Percentiles rank a stretch among this genome's conserved stretches.
These are phyloP conservation scores for Pythium rishiriense DNA, from an alignment of 352 stramenopile species.

Conservation along the genomic window DNA sequence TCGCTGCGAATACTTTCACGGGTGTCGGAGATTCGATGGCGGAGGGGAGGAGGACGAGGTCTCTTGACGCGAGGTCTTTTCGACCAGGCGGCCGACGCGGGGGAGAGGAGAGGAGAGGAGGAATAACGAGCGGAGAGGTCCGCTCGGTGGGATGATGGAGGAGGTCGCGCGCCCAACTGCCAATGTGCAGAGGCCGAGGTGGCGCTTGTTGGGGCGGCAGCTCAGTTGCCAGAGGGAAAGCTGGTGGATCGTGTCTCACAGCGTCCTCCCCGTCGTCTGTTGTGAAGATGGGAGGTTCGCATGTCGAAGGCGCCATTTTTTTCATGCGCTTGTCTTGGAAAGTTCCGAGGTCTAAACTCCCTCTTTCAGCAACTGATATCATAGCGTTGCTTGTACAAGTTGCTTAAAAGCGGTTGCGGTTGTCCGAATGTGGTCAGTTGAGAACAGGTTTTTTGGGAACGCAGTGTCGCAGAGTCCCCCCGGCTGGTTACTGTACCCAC, in stretches of 20 bases:
- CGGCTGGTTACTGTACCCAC: too few relatives aligned
- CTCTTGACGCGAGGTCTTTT: not conserved
- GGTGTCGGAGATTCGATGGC: not conserved
- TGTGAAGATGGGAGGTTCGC: not conserved
- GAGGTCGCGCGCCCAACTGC: not conserved
- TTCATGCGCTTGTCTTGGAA: conserved; percentile 16
- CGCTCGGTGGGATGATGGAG: not conserved
- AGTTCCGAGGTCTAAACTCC: conserved; percentile 9
- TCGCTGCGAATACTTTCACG: not conserved
- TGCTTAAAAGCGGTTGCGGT: not conserved
- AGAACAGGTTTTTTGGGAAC: too few relatives aligned
- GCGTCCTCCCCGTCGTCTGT: not conserved
- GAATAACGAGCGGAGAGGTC: not conserved
- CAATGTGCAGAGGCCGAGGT: not conserved
- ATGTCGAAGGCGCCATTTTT: conserved; percentile 8
- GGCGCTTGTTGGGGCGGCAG: not conserved
- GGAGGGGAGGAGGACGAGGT: not conserved
- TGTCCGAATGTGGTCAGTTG: not conserved
- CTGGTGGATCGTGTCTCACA: not conserved
- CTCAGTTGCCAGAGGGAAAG: not conserved
- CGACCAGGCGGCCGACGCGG: not conserved
- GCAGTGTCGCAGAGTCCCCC: not conserved
- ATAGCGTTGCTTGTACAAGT: not conserved
- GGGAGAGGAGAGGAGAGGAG: not conserved
- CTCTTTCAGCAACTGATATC: conserved; percentile 10